Evolutionary conservation across 306 rosid species (phyloP).

Genomic region (Pyrus pyrifolia): DNA sequence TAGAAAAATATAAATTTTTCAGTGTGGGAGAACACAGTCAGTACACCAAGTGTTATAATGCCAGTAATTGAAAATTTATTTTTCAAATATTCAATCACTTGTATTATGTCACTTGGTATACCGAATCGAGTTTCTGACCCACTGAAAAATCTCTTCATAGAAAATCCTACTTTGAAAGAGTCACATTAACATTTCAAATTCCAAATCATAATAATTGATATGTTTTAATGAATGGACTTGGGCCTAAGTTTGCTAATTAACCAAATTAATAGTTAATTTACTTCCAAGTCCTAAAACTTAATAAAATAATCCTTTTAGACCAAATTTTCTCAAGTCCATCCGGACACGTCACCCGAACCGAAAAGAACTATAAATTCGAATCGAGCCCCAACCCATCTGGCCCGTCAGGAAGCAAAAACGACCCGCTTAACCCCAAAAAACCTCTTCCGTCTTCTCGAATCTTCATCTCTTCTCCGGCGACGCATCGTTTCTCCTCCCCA

Average conservation of each 20-base stretch:
- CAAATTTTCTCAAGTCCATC: background rate
- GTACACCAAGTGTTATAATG: too few relatives aligned
- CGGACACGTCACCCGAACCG: background rate
- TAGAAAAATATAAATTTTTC: too few relatives aligned
- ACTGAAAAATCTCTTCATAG: too few relatives aligned
- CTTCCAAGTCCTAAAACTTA: background rate
- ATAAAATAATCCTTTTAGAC: too few relatives aligned
- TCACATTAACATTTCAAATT: background rate
- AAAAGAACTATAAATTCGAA: background rate
- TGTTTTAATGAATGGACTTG: background rate
- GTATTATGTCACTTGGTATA: too few relatives aligned
- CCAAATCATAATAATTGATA: background rate
- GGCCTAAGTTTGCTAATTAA: background rate
- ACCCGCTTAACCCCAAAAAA: background rate
- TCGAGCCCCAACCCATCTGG: background rate
- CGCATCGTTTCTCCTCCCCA: background rate
- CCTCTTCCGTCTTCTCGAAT: background rate
- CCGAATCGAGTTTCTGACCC: rapidly evolving
- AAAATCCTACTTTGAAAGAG: rapidly evolving
- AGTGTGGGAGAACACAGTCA: too few relatives aligned
- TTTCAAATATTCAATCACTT: too few relatives aligned
- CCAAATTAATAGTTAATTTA: background rate
- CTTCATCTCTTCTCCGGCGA: background rate
- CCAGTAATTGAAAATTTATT: too few relatives aligned
- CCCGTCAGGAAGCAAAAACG: background rate